Evolutionary conservation across 257 asterid species (phyloP).

Genomic region (Ophiorrhiza pumila): DNA sequence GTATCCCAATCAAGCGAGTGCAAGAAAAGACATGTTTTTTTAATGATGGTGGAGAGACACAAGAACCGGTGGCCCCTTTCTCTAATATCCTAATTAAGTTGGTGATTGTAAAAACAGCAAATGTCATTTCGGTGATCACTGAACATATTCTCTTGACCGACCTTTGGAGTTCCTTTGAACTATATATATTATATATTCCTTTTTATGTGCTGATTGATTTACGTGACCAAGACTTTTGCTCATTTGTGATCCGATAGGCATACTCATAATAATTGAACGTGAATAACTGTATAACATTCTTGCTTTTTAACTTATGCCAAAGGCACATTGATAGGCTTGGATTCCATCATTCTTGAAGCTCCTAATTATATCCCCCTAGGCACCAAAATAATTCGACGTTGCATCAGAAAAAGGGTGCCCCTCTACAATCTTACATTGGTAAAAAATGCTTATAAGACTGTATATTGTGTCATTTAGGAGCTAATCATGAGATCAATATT

Average conservation of each 20-base stretch:
- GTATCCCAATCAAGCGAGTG: neutral
- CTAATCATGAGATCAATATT: no score
- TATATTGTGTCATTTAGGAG: neutral
- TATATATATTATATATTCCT: no score
- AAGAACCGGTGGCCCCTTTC: no score
- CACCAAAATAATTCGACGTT: neutral
- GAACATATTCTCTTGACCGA: slow-evolving; percentile 27
- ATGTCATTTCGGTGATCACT: slow-evolving; percentile 21
- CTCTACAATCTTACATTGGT: neutral
- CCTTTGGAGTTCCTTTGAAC: no score
- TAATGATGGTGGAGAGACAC: no score
- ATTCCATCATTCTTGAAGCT: slow-evolving; percentile 11
- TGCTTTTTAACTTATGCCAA: slow-evolving; percentile 1
- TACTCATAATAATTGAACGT: neutral
- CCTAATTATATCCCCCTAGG: neutral
- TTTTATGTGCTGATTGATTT: slow-evolving; percentile 11
- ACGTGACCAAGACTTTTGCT: neutral
- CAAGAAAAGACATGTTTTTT: neutral
- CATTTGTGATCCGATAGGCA: neutral
- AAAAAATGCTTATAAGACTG: neutral
- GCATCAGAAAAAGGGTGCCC: neutral
- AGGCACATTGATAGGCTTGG: no score
- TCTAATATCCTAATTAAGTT: neutral
- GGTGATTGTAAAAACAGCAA: no score
- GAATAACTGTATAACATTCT: no score